Base-by-base conservation (phyloP, 1,284 basidiomycete genomes). In the Takashimella tepidaria region DNA sequence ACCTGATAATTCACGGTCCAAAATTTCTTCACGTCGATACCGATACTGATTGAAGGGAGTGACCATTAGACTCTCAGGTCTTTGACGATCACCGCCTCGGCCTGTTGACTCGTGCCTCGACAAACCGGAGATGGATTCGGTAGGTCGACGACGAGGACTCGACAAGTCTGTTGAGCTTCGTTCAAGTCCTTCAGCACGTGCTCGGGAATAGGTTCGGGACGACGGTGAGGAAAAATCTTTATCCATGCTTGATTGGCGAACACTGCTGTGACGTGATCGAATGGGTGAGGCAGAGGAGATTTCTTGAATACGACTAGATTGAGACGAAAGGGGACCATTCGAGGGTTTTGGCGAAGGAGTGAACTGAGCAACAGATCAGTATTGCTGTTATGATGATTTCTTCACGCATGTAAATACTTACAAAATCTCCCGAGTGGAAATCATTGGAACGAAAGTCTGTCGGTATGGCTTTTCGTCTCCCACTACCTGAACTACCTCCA, bases 361-460 rank as follows among this genome's bases (percentile, higher is more conserved):
- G 45, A 67, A 70, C 70, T 72, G 22, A 13, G 20, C 20, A 22
- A 11, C 46, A 8, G 13, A 37, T 31, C 22, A 27, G 40, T 26
- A 3, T 13, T 22, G 23, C 23, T n/a, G n/a, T n/a, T n/a, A n/a
- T n/a, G n/a, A n/a, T n/a, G n/a, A n/a, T n/a, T n/a, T n/a, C n/a
- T 8, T 37, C 31, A 37, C 8, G 20, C 20, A 3, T 45, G 37
- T 27, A 16, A 10, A 27, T 4, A 59, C 68, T 54, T 47, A 72
- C 70, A 40, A 68, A 49, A 16, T 63, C 51, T 13, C 57, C 65
- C 41, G 59, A 55, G 20, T 66, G 56, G 45, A 72, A 73, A 21
- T 72, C 68, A n/a, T n/a, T 64, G 42, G 59, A 55, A 21, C 66
- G 56, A 45, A 72, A 73, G 22, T 72, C 68, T 5, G 58, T 27